Percentiles rank a stretch among this genome's conserved stretches.
These are phyloP conservation scores for Neoboletus brunneissimus DNA, from an alignment of 768 basidiomycete species.

Conservation along the genomic window DNA sequence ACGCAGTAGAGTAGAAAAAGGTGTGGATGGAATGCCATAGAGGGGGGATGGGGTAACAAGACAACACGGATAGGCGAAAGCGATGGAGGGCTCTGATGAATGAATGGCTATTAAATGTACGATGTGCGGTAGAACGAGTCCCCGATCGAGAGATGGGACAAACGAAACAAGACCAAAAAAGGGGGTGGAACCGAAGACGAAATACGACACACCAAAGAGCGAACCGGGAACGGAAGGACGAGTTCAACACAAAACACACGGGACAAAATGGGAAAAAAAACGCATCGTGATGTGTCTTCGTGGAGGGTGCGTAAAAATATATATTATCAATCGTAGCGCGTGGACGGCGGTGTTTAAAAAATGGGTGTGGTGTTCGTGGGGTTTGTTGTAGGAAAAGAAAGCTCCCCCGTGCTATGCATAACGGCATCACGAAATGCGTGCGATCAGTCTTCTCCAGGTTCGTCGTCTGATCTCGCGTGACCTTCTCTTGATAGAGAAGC, in stretches of 20 bases:
- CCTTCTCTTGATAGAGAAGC: slow-evolving; percentile 14
- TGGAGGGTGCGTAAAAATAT: slow-evolving; percentile 25
- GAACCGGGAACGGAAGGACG: background rate
- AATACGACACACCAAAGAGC: background rate
- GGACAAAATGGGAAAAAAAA: background rate
- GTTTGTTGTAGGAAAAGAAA: background rate
- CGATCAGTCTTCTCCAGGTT: slow-evolving; percentile 15
- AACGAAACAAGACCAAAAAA: background rate
- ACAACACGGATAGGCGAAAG: slow-evolving; percentile 26
- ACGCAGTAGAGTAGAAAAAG: background rate
- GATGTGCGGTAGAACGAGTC: slow-evolving; percentile 10
- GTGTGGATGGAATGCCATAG: too few relatives aligned
- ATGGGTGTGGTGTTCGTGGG: background rate
- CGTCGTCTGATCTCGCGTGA: slow-evolving; percentile 22
- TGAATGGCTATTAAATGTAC: slow-evolving; percentile 25
- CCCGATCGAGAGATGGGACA: background rate
- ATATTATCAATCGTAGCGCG: slow-evolving; percentile 21
- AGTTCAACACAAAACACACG: background rate
- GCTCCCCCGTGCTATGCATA: slow-evolving; percentile 1
- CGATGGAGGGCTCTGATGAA: background rate
- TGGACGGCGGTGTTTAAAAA: slow-evolving; percentile 3
- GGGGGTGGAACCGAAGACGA: background rate
- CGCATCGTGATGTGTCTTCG: slow-evolving; percentile 25
- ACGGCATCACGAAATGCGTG: slow-evolving; percentile 16
- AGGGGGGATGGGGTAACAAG: slow-evolving; percentile 1